Base-by-base conservation (phyloP, 140 eudicot genomes). In the Stevia rebaudiana region DNA sequence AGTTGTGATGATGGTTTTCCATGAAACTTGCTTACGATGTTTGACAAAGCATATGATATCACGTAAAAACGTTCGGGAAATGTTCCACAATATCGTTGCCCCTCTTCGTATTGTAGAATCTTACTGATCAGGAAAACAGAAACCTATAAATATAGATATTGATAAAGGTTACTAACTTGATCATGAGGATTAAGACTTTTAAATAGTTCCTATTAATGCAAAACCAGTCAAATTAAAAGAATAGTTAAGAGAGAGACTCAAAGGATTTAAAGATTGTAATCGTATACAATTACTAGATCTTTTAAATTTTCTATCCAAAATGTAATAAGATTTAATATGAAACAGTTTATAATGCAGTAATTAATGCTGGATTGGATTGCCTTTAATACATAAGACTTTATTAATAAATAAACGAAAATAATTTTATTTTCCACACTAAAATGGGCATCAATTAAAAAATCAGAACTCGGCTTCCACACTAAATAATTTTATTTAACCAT, bases 71-170 rank as follows among this genome's bases (percentile, higher is more conserved):
- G 35, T 12, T 65, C 74, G 0, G 68, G 71, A 8, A 53, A 67
- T 17, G 50, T 59, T 6, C 79, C 75, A 10, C 72, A 73, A 43
- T 78, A 82, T 9, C 36, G 31, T n/a, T 71, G 50, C 18, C 84
- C 81, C 67, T 70, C 74, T 1, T 70, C 72, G 17, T 61, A 63
- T 71, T 54, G 39, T 6, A 81, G 63, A 19, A 78, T 67, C 53
- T 71, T 81, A 24, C 78, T 66, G 1, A 78, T 10, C 1, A 78
- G 60, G 49, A 67, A 78, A 0, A 81, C 65, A 61, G 87, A 78
- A 49, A 75, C 78, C 83, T 78, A 47, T 37, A 28, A n/a, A 22
- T 11, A 48, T 9, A 21, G 3, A 36, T 22, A 53, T 9, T 19
- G 17, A 23, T 23, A 2, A 40, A 58, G 15, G 24, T 33, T 61